Conservation (phyloP, 768 basidiomycete genomes). For the Russula lepida region DNA sequence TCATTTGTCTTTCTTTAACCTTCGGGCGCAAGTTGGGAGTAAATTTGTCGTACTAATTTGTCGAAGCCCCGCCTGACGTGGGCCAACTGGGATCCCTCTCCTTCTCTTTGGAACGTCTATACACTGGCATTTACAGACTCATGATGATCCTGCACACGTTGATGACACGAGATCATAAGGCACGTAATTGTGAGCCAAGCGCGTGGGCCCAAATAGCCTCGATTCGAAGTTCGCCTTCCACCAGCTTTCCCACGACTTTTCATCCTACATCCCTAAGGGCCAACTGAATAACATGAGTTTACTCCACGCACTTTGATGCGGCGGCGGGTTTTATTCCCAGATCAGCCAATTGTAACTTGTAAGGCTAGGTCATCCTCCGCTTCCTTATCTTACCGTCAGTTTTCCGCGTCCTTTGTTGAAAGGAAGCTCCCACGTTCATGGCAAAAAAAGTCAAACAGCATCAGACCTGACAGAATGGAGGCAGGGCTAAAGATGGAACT, state of each 20-base stretch:
- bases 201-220: too few species aligned
- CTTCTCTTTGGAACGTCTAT: slow-evolving; percentile 17
- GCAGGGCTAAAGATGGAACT: too few species aligned
- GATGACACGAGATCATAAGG: slow-evolving; percentile 17
- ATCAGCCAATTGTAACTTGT: neutral
- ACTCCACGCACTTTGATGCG: slow-evolving; percentile 9
- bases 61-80: slow-evolving; percentile 1
- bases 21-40: slow-evolving; percentile 9
- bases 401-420: neutral
- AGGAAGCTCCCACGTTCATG: slow-evolving; percentile 5
- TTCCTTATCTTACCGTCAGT: slow-evolving; percentile 7
- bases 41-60: slow-evolving; percentile 7
- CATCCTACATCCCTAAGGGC: slow-evolving; percentile 1
- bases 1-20: slow-evolving; percentile 8
- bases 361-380: neutral
- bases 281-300: slow-evolving; percentile 13
- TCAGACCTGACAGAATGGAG: too few species aligned
- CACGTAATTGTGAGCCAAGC: slow-evolving; percentile 16
- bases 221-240: too few species aligned
- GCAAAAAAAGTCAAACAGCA: too few species aligned
- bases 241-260: too few species aligned
- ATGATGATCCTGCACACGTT: slow-evolving; percentile 13
- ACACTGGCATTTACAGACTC: neutral
- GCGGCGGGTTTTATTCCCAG: slow-evolving; percentile 4
- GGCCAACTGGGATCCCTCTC: neutral